Evolutionary conservation across 2,329 filamentous ascomycete genomes (phyloP).

Genomic region (Pseudopithomyces maydicus): DNA sequence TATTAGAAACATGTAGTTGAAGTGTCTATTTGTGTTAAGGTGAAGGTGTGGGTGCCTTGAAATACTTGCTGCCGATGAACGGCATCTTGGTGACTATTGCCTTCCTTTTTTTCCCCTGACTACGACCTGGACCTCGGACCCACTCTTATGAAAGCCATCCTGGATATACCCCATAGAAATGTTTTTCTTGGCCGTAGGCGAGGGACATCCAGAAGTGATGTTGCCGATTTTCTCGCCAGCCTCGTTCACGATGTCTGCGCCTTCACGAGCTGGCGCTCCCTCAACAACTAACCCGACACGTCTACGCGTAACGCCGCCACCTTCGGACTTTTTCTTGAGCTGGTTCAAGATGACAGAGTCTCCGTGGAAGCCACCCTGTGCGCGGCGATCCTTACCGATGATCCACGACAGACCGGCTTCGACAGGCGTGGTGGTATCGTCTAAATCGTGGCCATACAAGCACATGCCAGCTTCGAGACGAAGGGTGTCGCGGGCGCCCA

Average conservation of each 20-base stretch:
- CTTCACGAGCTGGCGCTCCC: conserved; percentile 88
- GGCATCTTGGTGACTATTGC: conserved; percentile 87
- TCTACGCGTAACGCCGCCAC: conserved; percentile 69
- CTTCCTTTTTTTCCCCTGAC: conserved; percentile 75
- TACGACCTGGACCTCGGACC: conserved; percentile 78
- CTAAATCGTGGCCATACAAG: conserved; percentile 97
- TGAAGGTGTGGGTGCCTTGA: conserved; percentile 36
- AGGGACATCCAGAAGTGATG: conserved; percentile 89
- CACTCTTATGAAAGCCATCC: conserved; percentile 80
- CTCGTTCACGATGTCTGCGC: conserved; percentile 74
- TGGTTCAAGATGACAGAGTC: conserved; percentile 77
- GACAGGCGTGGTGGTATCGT: conserved; percentile 75
- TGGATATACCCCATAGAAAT: conserved; percentile 95
- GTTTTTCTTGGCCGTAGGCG: conserved; percentile 83
- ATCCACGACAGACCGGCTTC: conserved; percentile 76
- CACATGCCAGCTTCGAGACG: conserved; percentile 98
- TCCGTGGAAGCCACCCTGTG: conserved; percentile 80
- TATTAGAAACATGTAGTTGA: no score
- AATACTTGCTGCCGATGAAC: conserved; percentile 81
- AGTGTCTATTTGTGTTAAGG: neutral
- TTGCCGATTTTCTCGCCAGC: conserved; percentile 72
- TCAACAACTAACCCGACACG: conserved; percentile 82
- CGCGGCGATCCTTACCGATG: conserved; percentile 77
- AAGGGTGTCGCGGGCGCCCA: conserved; percentile 89
- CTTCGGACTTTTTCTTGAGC: conserved; percentile 75